Percentiles rank a stretch among this genome's conserved stretches.
These are phyloP conservation scores for Xylariaceae sp. DNA, from an alignment of 2,329 filamentous ascomycete genomes.

Conservation along the genomic window DNA sequence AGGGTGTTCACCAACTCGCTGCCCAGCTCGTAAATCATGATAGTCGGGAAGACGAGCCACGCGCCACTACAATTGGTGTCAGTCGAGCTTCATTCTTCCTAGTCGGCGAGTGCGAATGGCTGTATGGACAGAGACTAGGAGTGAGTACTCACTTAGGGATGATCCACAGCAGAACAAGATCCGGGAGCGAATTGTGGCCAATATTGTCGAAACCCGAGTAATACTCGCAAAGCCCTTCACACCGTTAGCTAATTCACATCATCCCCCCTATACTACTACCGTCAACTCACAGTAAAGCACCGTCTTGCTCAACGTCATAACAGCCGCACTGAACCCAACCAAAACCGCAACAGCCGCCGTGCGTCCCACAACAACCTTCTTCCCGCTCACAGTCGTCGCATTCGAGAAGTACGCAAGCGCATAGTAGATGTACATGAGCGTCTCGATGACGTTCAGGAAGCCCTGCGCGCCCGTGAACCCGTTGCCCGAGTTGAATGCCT, in stretches of 20 bases:
- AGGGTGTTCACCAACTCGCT: slow-evolving; percentile 46
- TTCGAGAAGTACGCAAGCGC: slow-evolving; percentile 33
- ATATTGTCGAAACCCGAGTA: slow-evolving; percentile 53
- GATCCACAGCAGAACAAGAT: slow-evolving; percentile 50
- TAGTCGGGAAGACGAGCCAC: slow-evolving; percentile 50
- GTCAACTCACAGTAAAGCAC: slow-evolving; percentile 49
- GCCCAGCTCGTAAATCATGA: slow-evolving; percentile 48
- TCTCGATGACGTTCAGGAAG: slow-evolving; percentile 63
- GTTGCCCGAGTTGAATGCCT: slow-evolving; percentile 59
- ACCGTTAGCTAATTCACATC: too few species aligned
- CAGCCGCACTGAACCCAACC: slow-evolving; percentile 47
- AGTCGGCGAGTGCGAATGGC: neutral
- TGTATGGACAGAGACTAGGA: neutral
- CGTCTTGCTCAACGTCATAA: slow-evolving; percentile 61
- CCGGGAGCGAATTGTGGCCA: slow-evolving; percentile 45
- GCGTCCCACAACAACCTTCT: slow-evolving; percentile 38
- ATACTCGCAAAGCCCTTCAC: slow-evolving; percentile 50
- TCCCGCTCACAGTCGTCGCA: slow-evolving; percentile 23
- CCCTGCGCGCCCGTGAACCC: slow-evolving; percentile 78
- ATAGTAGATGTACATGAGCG: slow-evolving; percentile 58
- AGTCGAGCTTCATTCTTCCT: neutral
- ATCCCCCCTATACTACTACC: too few species aligned
- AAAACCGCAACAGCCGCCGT: slow-evolving; percentile 42
- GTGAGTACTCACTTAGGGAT: slow-evolving; percentile 32
- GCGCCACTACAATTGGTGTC: slow-evolving; percentile 41